Evolutionary conservation across 2,329 filamentous ascomycete genomes (phyloP).

Genomic region (Teratosphaeria epicoccoides): DNA sequence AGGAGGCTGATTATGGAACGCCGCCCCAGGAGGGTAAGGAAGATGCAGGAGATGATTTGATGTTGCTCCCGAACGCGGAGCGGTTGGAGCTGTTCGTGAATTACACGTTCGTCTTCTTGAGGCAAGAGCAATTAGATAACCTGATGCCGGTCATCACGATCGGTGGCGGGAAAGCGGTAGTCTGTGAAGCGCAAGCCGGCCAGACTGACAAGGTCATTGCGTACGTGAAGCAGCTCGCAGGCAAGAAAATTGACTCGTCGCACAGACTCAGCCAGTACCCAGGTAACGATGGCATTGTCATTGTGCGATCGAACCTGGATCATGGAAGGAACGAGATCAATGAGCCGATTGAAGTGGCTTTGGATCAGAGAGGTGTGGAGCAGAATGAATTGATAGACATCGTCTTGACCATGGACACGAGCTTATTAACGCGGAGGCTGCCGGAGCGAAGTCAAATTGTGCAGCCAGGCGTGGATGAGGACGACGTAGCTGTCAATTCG

Average conservation of each 20-base stretch:
- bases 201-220: slow-evolving; percentile 67
- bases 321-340: slow-evolving; percentile 11
- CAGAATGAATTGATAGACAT: slow-evolving; percentile 88
- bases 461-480: neutral
- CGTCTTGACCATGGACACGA: slow-evolving; percentile 71
- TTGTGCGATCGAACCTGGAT: slow-evolving; percentile 55
- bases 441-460: neutral
- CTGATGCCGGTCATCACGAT: slow-evolving; percentile 64
- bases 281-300: slow-evolving; percentile 51
- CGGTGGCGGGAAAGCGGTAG: slow-evolving; percentile 71
- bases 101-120: slow-evolving; percentile 82
- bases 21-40: slow-evolving; percentile 61
- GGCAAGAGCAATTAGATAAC: slow-evolving; percentile 62
- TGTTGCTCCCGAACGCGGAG: slow-evolving; percentile 58
- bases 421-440: slow-evolving; percentile 42
- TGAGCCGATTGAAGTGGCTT: slow-evolving; percentile 49
- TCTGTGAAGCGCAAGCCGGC: slow-evolving; percentile 50
- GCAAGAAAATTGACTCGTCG: slow-evolving; percentile 51
- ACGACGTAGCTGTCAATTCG: neutral
- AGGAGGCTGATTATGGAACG: slow-evolving; percentile 61
- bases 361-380: slow-evolving; percentile 74
- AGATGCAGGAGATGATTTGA: slow-evolving; percentile 47
- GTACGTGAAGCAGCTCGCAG: slow-evolving; percentile 64
- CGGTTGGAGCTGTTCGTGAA: slow-evolving; percentile 69
- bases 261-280: slow-evolving; percentile 21